phyloP scores from a whole-genome alignment of 331 rosid species.

The Prunus yedoensis region DNA sequence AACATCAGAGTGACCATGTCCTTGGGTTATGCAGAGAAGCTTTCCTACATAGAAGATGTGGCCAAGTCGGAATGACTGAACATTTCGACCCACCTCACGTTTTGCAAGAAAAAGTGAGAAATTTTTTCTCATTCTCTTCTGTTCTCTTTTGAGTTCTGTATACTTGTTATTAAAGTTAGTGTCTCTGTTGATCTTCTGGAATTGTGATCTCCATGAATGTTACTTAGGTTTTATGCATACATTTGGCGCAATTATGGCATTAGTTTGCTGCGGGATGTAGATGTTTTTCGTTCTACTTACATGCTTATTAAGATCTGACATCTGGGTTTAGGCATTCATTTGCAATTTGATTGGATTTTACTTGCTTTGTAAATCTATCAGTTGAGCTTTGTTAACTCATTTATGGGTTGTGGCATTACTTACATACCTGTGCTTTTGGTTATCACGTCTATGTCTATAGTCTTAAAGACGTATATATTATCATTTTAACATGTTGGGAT shows the following conservation, averaged over 20 bases:
- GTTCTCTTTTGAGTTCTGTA: slow-evolving; percentile 2
- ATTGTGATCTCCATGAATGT: slow-evolving; percentile 23
- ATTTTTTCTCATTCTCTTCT: background rate
- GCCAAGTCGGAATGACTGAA: slow-evolving; percentile 91
- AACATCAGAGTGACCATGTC: slow-evolving; percentile 56
- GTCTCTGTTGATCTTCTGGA: slow-evolving; percentile 28
- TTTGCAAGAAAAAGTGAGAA: slow-evolving; percentile 70
- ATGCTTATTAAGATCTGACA: slow-evolving; percentile 31
- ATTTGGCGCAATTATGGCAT: slow-evolving; percentile 8
- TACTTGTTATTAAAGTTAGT: slow-evolving; percentile 15
- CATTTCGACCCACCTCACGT: slow-evolving; percentile 68
- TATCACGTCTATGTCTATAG: too few species aligned
- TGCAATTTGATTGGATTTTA: slow-evolving; percentile 18
- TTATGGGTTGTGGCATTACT: too few species aligned
- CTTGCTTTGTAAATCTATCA: slow-evolving; percentile 28
- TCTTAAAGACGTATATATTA: too few species aligned
- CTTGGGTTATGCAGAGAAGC: slow-evolving; percentile 95
- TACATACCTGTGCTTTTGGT: too few species aligned
- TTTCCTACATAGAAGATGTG: slow-evolving; percentile 96
- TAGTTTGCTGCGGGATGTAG: slow-evolving; percentile 8
- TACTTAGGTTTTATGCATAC: slow-evolving; percentile 25
- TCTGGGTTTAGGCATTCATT: slow-evolving; percentile 18
- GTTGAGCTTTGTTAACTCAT: too few species aligned
- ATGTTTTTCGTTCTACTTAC: slow-evolving; percentile 18
- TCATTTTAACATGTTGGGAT: too few species aligned